Conservation (phyloP, 768 basidiomycete species). For the Terana coerulea region DNA sequence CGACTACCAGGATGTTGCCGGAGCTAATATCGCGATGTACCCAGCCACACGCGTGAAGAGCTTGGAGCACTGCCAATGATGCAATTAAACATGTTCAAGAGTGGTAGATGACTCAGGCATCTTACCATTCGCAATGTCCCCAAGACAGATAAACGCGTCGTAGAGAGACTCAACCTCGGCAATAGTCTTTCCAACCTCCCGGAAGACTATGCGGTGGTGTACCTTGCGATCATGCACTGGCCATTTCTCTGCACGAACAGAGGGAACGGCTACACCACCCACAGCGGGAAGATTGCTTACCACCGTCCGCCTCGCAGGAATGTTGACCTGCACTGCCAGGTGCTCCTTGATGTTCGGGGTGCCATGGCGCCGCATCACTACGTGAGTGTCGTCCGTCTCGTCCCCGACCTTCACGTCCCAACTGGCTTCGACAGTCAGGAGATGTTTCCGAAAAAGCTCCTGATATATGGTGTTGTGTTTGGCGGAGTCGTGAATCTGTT, state of each 20-base stretch:
- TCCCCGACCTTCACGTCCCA: not conserved
- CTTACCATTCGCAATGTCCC: not conserved
- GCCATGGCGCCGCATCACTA: not conserved
- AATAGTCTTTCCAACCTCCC: conserved; percentile 13
- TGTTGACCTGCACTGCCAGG: not conserved
- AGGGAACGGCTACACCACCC: not conserved
- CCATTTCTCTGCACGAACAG: not conserved
- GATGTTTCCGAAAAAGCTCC: too few relatives aligned
- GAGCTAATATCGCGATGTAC: conserved; percentile 18
- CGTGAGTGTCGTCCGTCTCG: not conserved
- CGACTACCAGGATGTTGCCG: conserved; percentile 13
- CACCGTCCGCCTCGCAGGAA: not conserved
- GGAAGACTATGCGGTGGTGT: conserved; percentile 16
- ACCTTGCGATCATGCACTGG: not conserved
- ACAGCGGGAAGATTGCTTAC: not conserved
- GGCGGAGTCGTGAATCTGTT: not conserved
- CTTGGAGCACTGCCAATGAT: conserved; percentile 3
- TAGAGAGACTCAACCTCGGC: not conserved
- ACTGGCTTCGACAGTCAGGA: not conserved
- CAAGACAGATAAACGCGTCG: not conserved
- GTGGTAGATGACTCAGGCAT: not conserved
- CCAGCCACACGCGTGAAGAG: conserved; percentile 13
- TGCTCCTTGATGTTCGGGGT: not conserved
- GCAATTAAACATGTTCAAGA: not conserved
- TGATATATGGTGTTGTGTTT: too few relatives aligned